These are phyloP conservation scores for Cephaloascus albidus DNA, from an alignment of 805 yeast species.

Conservation along the genomic window DNA sequence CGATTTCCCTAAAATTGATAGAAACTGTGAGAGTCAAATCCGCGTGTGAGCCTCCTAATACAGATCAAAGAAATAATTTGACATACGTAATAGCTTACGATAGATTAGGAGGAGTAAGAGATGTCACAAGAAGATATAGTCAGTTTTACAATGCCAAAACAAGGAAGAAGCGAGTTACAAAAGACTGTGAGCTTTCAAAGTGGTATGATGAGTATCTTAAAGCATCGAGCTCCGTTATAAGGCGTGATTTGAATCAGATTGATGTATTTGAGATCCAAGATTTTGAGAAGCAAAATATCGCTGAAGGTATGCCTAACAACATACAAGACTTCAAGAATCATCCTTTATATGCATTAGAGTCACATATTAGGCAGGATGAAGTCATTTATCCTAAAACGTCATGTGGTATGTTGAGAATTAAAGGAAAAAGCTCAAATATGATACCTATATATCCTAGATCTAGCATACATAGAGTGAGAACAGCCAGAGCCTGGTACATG, in stretches of 20 bases:
- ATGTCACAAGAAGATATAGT: slow-evolving; percentile 80
- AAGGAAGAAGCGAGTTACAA: slow-evolving; percentile 61
- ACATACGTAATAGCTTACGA: slow-evolving; percentile 77
- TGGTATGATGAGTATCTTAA: slow-evolving; percentile 53
- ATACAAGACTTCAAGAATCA: slow-evolving; percentile 79
- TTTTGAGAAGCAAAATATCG: slow-evolving; percentile 48
- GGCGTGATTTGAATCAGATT: slow-evolving; percentile 14
- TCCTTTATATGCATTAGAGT: slow-evolving; percentile 75
- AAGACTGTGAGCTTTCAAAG: slow-evolving; percentile 39
- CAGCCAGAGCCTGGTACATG: slow-evolving; percentile 83
- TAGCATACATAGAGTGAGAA: slow-evolving; percentile 52
- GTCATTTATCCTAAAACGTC: slow-evolving; percentile 57
- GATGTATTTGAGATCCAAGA: slow-evolving; percentile 54
- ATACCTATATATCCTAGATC: slow-evolving; percentile 61
- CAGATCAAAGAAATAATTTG: slow-evolving; percentile 47
- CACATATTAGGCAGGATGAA: slow-evolving; percentile 66
- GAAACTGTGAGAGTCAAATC: slow-evolving; percentile 51
- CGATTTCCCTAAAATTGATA: slow-evolving; percentile 52
- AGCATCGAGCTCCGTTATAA: slow-evolving; percentile 14
- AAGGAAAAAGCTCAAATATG: slow-evolving; percentile 24
- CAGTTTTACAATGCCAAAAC: slow-evolving; percentile 64
- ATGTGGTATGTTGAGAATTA: slow-evolving; percentile 63
- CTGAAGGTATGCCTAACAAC: slow-evolving; percentile 84
- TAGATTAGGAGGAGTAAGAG: slow-evolving; percentile 53
- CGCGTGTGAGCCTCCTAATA: slow-evolving; percentile 64